Evolutionary conservation across 768 basidiomycete genomes (phyloP).

Genomic region (Thelephora aurantiotincta): DNA sequence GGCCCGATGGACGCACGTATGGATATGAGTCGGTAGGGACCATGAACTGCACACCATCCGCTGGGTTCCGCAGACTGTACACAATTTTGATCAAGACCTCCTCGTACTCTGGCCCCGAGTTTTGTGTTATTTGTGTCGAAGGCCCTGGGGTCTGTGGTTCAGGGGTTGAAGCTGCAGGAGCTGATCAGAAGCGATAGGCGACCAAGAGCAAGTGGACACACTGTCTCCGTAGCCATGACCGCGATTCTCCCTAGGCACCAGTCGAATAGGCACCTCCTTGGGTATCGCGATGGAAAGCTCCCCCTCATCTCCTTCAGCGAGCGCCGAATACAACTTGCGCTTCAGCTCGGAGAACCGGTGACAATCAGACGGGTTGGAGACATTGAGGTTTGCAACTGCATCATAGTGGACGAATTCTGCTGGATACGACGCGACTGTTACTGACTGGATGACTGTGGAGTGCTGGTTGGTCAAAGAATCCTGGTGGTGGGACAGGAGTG

Average conservation of each 20-base stretch:
- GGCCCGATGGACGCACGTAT: conserved; percentile 41
- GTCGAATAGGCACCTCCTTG: conserved; percentile 39
- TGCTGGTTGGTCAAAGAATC: conserved; percentile 12
- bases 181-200: neutral
- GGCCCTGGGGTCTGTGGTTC: conserved; percentile 61
- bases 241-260: conserved; percentile 28
- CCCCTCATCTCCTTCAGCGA: conserved; percentile 87
- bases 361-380: conserved; percentile 60
- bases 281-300: conserved; percentile 87
- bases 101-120: conserved; percentile 38
- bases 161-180: conserved; percentile 48
- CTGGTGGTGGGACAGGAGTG: conserved; percentile 1
- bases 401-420: conserved; percentile 75
- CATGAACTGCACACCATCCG: conserved; percentile 77
- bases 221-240: conserved; percentile 46
- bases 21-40: conserved; percentile 72
- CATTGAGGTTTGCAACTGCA: conserved; percentile 49
- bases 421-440: conserved; percentile 55
- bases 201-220: conserved; percentile 13
- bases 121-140: conserved; percentile 15
- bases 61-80: conserved; percentile 72
- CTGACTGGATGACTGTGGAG: conserved; percentile 48
- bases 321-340: conserved; percentile 78
- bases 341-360: conserved; percentile 89
- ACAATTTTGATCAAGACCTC: conserved; percentile 65